These are phyloP conservation scores for Tulasnella sp. DNA, from an alignment of 768 basidiomycete genomes.

Conservation along the genomic window DNA sequence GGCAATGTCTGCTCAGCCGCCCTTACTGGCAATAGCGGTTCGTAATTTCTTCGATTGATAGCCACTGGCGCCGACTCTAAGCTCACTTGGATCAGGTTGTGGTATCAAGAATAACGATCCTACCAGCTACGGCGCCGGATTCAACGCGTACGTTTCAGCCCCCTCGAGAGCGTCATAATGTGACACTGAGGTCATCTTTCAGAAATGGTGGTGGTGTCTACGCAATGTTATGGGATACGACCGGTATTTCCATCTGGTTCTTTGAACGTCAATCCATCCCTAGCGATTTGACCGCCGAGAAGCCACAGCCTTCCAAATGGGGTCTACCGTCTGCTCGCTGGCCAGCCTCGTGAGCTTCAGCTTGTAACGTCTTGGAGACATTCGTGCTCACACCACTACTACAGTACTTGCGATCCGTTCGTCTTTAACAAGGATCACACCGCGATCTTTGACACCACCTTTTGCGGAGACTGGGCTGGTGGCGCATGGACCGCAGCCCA, in stretches of 20 bases:
- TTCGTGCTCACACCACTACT: background rate
- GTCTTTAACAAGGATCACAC: slow-evolving; percentile 30
- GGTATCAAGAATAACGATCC: slow-evolving; percentile 50
- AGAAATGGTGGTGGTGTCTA: slow-evolving; percentile 75
- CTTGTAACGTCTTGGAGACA: slow-evolving; percentile 16
- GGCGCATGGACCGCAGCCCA: slow-evolving; percentile 61
- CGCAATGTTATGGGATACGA: slow-evolving; percentile 69
- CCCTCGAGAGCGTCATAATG: background rate
- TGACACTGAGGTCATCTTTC: background rate
- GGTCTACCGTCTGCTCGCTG: slow-evolving; percentile 65
- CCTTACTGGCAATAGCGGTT: slow-evolving; percentile 33
- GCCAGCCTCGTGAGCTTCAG: slow-evolving; percentile 41
- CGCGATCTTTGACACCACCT: slow-evolving; percentile 59
- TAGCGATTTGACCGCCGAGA: slow-evolving; percentile 54
- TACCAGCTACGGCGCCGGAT: slow-evolving; percentile 70
- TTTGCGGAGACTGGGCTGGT: slow-evolving; percentile 88
- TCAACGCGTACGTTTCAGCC: slow-evolving; percentile 39
- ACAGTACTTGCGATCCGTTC: slow-evolving; percentile 27
- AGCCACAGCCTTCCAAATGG: slow-evolving; percentile 69
- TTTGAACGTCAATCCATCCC: slow-evolving; percentile 68
- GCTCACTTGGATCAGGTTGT: slow-evolving; percentile 68
- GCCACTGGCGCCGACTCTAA: slow-evolving; percentile 40
- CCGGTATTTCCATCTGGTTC: slow-evolving; percentile 70
- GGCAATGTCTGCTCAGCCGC: slow-evolving; percentile 28
- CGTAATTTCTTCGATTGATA: background rate